Base-by-base conservation (phyloP, 139 green algal genomes). In the Pleodorina starrii region DNA sequence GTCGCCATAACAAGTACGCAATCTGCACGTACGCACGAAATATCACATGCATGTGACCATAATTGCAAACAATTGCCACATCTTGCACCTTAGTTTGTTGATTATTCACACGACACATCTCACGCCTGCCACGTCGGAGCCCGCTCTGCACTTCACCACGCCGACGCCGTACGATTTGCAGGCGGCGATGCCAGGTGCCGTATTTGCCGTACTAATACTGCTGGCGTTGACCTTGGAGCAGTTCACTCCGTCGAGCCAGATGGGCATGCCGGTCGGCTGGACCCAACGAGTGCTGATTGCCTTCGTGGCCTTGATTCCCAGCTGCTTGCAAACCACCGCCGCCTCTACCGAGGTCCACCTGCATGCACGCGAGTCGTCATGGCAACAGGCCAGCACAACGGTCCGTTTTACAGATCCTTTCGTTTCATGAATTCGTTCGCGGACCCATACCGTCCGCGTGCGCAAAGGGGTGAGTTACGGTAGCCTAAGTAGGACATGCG, bases 121-220 rank as follows among this genome's bases (percentile, higher is more conserved):
- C 12, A 84, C 76, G n/a, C 76, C 76, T 3, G 76, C 76, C 12
- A 80, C 69, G 42, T 51, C 76, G 29, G 43, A 38, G 10, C 48
- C 48, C 1, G 16, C 48, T 46, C 9, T 2, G 35, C 76, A 84
- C 14, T 14, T 40, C 0, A 27, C 19, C n/a, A 66, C 7, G 29
- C 48, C 76, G 12, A 69, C n/a, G 76, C 76, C 76, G 76, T 84
- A 84, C 48, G 76, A 69, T 21, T 32, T 44, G 76, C 76, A 84
- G n/a, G 29, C n/a, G 14, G 32, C 27, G 21, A 84, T 29, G 5
- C 74, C 40, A n/a, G n/a, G n/a, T n/a, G n/a, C n/a, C n/a, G n/a
- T n/a, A n/a, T n/a, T n/a, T n/a, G n/a, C n/a, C 72, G n/a, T 50
- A 17, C 57, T 57, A 19, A 12, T 11, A 48, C 42, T 35, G 44